Percentiles rank a stretch among this genome's conserved stretches.
Evolutionary conservation across 2,329 filamentous ascomycete species (phyloP).

Genomic region (Albophoma yamanashiensis): DNA sequence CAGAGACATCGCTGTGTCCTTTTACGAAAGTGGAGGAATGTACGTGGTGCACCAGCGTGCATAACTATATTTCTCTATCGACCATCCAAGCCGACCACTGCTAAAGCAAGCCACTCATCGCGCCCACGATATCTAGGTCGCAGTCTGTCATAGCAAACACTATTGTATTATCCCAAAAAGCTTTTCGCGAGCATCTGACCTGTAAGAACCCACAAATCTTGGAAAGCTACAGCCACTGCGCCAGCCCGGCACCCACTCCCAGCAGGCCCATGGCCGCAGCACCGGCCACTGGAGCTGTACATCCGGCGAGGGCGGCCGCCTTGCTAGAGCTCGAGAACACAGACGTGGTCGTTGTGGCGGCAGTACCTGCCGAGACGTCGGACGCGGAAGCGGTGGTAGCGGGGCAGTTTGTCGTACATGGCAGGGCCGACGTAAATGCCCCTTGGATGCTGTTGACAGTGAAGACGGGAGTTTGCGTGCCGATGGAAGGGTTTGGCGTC

Average conservation of each 20-base stretch:
- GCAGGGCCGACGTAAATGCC: conserved; percentile 31
- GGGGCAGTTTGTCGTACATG: conserved; percentile 29
- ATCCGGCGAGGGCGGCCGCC: conserved; percentile 9
- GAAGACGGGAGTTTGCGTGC: conserved; percentile 41
- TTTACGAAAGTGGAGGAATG: neutral
- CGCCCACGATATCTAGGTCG: neutral
- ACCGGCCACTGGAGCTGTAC: conserved; percentile 15
- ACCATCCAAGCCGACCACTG: neutral
- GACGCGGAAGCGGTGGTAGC: conserved; percentile 16
- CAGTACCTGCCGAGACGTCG: conserved; percentile 8
- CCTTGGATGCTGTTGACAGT: conserved; percentile 33
- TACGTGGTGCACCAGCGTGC: neutral
- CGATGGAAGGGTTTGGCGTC: conserved; percentile 23
- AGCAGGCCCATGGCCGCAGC: conserved; percentile 16
- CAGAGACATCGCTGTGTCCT: too few species aligned
- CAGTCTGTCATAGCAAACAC: neutral
- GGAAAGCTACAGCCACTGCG: conserved; percentile 1
- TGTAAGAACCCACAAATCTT: neutral
- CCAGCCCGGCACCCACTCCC: conserved; percentile 18
- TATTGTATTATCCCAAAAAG: neutral
- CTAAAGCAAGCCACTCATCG: too few species aligned
- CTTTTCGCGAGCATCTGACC: neutral
- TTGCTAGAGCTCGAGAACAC: conserved; percentile 12
- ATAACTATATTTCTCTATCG: neutral
- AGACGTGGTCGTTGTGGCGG: conserved; percentile 8